A percentile compares a stretch with the other conserved stretches of the same genome.
Evolutionary conservation across 257 asterid species (phyloP).

Genomic region (Solanum chiquidenum): DNA sequence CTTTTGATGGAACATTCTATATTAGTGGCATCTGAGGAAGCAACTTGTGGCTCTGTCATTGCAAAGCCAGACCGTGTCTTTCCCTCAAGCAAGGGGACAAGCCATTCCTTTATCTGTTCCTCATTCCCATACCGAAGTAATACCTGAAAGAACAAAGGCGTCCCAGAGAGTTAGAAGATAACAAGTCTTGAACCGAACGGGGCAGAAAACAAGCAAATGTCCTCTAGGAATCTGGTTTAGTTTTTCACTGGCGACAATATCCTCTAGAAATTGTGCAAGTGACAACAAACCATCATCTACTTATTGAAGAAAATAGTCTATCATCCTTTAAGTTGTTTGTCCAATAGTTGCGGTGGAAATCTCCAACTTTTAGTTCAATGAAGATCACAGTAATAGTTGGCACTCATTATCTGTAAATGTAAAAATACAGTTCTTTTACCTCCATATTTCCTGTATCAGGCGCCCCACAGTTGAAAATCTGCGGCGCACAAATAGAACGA

Average conservation of each 20-base stretch:
- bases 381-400: neutral
- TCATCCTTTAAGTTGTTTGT: neutral
- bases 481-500: conserved; percentile 90
- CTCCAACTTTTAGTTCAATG: neutral
- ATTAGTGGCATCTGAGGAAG: conserved; percentile 96
- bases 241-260: neutral
- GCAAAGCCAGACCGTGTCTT: conserved; percentile 89
- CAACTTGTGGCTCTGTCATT: conserved; percentile 98
- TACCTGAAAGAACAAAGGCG: conserved; percentile 32
- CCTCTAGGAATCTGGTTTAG: neutral
- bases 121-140: conserved; percentile 79
- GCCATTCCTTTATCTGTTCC: conserved; percentile 77
- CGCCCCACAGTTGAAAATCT: conserved; percentile 92
- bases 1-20: conserved; percentile 88
- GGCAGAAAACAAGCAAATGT: neutral
- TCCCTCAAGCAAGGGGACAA: conserved; percentile 92
- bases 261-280: neutral
- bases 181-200: neutral
- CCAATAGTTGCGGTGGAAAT: neutral
- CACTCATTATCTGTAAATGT: neutral
- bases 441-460: conserved; percentile 99
- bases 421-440: conserved; percentile 28
- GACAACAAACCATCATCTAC: neutral
- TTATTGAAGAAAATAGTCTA: neutral
- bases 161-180: neutral